Conservation (phyloP, 73 alveolate species). For the Durusdinium trenchii region DNA sequence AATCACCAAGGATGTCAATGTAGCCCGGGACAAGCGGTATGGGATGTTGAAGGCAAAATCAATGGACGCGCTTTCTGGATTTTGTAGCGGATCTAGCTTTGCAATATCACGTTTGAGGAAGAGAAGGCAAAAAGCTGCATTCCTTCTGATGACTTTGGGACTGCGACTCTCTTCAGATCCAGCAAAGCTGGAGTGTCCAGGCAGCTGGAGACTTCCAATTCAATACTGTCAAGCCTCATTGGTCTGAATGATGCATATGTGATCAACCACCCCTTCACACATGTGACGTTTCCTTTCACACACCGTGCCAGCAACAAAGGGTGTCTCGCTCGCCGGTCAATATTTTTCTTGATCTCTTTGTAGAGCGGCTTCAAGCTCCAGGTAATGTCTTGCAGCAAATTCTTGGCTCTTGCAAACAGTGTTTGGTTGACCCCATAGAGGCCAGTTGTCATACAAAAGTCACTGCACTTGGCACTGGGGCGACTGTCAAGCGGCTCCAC, state of each 20-base stretch:
- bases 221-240: neutral
- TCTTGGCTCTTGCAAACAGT: neutral
- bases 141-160: too few relatives aligned
- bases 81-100: neutral
- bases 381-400: neutral
- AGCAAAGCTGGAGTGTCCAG: too few relatives aligned
- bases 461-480: neutral
- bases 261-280: neutral
- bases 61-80: neutral
- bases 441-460: neutral
- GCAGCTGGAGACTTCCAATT: too few relatives aligned
- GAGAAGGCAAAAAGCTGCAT: neutral
- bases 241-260: neutral
- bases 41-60: neutral
- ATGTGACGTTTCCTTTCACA: too few relatives aligned
- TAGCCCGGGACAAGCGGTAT: neutral
- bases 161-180: too few relatives aligned
- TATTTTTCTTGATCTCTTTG: neutral
- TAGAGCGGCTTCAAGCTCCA: neutral
- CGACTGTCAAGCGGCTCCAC: neutral
- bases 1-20: neutral
- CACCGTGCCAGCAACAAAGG: neutral
- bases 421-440: neutral
- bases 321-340: neutral
- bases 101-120: neutral